Evolutionary conservation across 2,329 filamentous ascomycete genomes (phyloP).

Genomic region (Epichloe gansuensis): DNA sequence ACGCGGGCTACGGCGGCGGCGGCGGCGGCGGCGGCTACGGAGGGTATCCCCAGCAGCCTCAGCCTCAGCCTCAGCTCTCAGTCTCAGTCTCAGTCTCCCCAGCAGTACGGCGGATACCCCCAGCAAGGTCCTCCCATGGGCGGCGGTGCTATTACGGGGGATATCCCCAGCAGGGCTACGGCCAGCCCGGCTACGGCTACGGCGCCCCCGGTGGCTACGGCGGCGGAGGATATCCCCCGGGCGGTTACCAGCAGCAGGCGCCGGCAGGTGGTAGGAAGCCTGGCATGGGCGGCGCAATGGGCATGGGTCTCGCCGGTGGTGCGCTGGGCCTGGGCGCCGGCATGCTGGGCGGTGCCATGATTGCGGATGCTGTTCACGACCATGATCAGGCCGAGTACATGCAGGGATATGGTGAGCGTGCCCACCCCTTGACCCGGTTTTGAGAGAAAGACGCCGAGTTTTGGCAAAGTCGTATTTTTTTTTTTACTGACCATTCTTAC

Average conservation of each 20-base stretch:
- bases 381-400: conserved; percentile 44
- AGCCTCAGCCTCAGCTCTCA: neutral
- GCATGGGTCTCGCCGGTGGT: conserved; percentile 57
- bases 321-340: conserved; percentile 73
- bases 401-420: conserved; percentile 28
- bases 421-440: neutral
- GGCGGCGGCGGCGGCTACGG: conserved; percentile 10
- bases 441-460: too few relatives aligned
- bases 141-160: conserved; percentile 6
- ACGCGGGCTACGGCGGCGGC: conserved; percentile 12
- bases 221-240: conserved; percentile 9
- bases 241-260: conserved; percentile 20
- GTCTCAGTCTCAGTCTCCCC: neutral
- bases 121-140: conserved; percentile 7
- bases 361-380: conserved; percentile 55
- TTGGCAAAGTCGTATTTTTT: neutral
- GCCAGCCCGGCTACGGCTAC: conserved; percentile 18
- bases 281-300: conserved; percentile 21
- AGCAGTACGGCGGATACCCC: conserved; percentile 3
- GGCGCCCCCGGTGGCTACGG: conserved; percentile 20
- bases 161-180: conserved; percentile 9
- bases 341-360: conserved; percentile 61
- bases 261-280: conserved; percentile 30
- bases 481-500: neutral
- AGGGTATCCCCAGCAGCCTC: neutral